Conservation (phyloP, 495 filamentous ascomycete genomes). For the Chaetomium tenue region DNA sequence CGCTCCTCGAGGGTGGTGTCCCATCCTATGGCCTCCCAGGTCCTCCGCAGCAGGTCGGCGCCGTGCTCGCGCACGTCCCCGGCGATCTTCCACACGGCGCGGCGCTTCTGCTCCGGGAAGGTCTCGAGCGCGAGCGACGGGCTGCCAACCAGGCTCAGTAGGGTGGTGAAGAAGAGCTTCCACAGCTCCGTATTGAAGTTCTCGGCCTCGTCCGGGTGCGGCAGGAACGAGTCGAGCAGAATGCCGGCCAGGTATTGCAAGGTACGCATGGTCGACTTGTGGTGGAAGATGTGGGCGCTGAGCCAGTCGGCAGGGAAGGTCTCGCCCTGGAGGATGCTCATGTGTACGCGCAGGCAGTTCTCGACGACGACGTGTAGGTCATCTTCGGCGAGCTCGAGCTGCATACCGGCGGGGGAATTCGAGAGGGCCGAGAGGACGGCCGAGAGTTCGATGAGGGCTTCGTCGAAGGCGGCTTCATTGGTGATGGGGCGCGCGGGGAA, state of each 20-base stretch:
- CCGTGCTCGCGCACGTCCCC: conserved; percentile 93
- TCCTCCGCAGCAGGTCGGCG: conserved; percentile 74
- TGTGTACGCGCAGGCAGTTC: conserved; percentile 74
- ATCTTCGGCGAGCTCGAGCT: conserved; percentile 68
- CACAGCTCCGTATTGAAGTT: conserved; percentile 89
- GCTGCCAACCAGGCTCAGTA: conserved; percentile 86
- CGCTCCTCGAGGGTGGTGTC: conserved; percentile 77
- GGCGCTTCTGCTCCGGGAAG: conserved; percentile 92
- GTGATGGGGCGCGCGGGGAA: conserved; percentile 73
- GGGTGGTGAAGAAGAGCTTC: conserved; percentile 85
- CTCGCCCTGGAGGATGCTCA: conserved; percentile 83
- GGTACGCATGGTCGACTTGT: conserved; percentile 82
- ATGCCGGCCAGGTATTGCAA: conserved; percentile 81
- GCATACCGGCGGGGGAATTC: conserved; percentile 63
- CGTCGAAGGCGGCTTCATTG: conserved; percentile 69
- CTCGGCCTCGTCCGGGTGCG: conserved; percentile 87
- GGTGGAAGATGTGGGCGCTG: conserved; percentile 90
- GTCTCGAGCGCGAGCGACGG: conserved; percentile 88
- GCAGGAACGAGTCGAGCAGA: conserved; percentile 73
- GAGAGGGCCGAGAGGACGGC: conserved; percentile 80
- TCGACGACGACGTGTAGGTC: conserved; percentile 74
- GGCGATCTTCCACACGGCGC: conserved; percentile 98
- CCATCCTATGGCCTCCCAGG: conserved; percentile 98
- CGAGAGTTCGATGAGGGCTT: conserved; percentile 84
- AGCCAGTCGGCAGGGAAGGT: conserved; percentile 90